Conservation (phyloP, 2,329 filamentous ascomycete species). For the Diaporthe citri region DNA sequence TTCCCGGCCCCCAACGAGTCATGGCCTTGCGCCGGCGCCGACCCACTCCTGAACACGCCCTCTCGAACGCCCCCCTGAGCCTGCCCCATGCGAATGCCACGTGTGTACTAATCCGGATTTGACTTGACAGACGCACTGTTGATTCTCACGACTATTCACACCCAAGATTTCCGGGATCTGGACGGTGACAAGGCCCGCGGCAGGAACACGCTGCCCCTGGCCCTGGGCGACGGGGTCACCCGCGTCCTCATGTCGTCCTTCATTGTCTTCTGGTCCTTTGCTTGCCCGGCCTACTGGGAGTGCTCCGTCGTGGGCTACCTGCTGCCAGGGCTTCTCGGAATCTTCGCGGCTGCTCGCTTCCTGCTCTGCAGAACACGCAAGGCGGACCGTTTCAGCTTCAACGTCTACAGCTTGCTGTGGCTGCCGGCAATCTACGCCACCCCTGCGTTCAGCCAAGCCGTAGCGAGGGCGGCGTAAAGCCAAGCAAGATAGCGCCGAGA, state of each 20-base stretch:
- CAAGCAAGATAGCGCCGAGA: background rate
- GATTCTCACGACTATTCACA: conserved; percentile 44
- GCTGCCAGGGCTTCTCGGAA: background rate
- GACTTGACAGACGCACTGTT: background rate
- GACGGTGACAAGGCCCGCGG: conserved; percentile 41
- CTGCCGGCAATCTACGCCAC: conserved; percentile 1
- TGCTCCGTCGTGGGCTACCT: background rate
- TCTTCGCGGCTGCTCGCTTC: background rate
- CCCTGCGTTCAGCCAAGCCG: conserved; percentile 1
- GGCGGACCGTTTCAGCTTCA: background rate
- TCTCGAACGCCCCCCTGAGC: background rate
- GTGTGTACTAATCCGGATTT: background rate
- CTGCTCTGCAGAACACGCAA: background rate
- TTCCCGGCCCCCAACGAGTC: background rate
- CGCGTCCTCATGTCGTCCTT: background rate
- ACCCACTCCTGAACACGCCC: background rate
- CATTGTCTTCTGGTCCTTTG: conserved; percentile 7
- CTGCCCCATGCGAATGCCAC: background rate
- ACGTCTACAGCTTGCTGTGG: background rate
- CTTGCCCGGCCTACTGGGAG: conserved; percentile 12
- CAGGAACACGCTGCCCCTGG: conserved; percentile 33
- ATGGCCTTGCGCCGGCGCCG: background rate
- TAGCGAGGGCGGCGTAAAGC: background rate
- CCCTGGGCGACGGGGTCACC: background rate
- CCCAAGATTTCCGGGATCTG: conserved; percentile 44